phyloP scores from a whole-genome alignment of 1,139 yeast genomes.

The Debaryomycetaceae sp. region DNA sequence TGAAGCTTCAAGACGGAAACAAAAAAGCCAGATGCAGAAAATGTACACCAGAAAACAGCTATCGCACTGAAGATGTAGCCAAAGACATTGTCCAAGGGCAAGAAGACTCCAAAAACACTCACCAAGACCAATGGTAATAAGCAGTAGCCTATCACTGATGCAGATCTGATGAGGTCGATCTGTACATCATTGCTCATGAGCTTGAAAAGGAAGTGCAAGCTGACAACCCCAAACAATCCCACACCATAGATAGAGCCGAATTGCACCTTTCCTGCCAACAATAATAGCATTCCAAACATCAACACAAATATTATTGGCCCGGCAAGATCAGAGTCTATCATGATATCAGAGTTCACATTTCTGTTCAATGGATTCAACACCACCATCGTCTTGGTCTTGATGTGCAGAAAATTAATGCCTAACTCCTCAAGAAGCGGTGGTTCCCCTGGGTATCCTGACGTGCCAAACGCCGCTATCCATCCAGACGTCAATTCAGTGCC shows the following conservation, averaged over 20 bases:
- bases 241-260: conserved; percentile 97
- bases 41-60: conserved; percentile 91
- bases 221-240: conserved; percentile 84
- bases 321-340: conserved; percentile 90
- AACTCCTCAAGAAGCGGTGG: conserved; percentile 89
- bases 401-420: conserved; percentile 90
- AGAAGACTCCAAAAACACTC: conserved; percentile 69
- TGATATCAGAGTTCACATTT: conserved; percentile 63
- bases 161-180: conserved; percentile 71
- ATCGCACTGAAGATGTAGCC: conserved; percentile 72
- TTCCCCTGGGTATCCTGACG: conserved; percentile 91
- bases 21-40: conserved; percentile 90
- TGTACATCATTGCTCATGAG: conserved; percentile 68
- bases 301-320: conserved; percentile 92
- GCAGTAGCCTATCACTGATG: conserved; percentile 93
- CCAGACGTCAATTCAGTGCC: conserved; percentile 70
- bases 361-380: conserved; percentile 76
- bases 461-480: conserved; percentile 85
- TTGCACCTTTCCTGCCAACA: conserved; percentile 88
- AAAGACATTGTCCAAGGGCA: conserved; percentile 63
- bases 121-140: conserved; percentile 83
- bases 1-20: conserved; percentile 80
- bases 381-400: conserved; percentile 78
- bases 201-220: conserved; percentile 80
- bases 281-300: conserved; percentile 78